Percentiles rank a stretch among this genome's conserved stretches.
These are phyloP conservation scores for Candida germanica DNA, from an alignment of 805 yeast genomes.

Conservation along the genomic window DNA sequence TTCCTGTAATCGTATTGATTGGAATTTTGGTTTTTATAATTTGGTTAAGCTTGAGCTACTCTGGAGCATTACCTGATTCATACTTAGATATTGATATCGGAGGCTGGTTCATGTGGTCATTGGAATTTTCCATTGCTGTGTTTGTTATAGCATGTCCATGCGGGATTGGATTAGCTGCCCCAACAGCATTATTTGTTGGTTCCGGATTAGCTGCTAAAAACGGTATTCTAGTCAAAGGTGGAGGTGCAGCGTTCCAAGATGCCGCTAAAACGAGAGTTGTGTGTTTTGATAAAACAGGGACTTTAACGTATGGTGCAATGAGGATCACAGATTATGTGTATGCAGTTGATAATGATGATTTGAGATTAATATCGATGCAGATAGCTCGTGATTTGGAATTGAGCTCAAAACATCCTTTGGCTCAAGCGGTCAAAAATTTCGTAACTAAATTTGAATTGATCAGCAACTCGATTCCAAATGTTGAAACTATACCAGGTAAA, in stretches of 20 bases:
- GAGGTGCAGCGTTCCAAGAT: constrained; percentile 80
- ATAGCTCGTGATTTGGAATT: constrained; percentile 57
- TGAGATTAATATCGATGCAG: constrained; percentile 35
- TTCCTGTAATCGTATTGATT: constrained; percentile 59
- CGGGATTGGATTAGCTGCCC: constrained; percentile 83
- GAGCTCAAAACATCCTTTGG: constrained; percentile 68
- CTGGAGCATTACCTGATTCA: constrained; percentile 49
- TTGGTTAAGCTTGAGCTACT: constrained; percentile 59
- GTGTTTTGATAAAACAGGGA: constrained; percentile 80
- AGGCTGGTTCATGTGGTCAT: constrained; percentile 76
- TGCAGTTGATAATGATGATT: constrained; percentile 14
- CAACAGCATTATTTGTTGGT: constrained; percentile 79
- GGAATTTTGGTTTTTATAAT: constrained; percentile 66
- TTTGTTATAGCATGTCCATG: constrained; percentile 86
- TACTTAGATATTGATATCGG: constrained; percentile 66
- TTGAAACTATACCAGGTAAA: constrained; percentile 56
- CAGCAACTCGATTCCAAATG: constrained; percentile 41
- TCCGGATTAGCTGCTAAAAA: constrained; percentile 74
- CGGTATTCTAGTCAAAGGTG: constrained; percentile 76
- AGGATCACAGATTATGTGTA: constrained; percentile 50
- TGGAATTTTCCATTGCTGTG: constrained; percentile 74
- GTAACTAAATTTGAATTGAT: constrained; percentile 15
- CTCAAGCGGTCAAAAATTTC: constrained; percentile 49
- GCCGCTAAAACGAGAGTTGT: constrained; percentile 61
- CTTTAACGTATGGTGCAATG: constrained; percentile 66